A percentile compares a stretch with the other conserved stretches of the same genome.
These are phyloP conservation scores for Penicillium salamii DNA, from an alignment of 495 filamentous ascomycete species.

Conservation along the genomic window DNA sequence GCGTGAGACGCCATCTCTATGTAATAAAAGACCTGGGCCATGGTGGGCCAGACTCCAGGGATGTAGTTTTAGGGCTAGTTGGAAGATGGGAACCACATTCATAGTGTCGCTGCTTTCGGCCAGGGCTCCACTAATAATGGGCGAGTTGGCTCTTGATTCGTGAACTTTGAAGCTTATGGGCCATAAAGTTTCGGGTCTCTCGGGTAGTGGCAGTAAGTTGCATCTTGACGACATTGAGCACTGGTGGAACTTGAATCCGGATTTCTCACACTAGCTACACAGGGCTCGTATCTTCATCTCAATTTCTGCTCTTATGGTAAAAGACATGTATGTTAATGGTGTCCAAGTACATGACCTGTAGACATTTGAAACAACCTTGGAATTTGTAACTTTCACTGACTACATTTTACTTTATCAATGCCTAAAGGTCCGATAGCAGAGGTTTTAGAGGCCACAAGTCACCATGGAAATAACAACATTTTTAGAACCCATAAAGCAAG, in stretches of 20 bases:
- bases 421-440: too few species aligned
- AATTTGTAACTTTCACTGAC: too few species aligned
- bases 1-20: not conserved
- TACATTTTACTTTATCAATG: too few species aligned
- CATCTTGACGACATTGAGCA: conserved; percentile 5
- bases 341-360: too few species aligned
- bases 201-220: not conserved
- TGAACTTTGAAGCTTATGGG: conserved; percentile 1
- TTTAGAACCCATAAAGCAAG: too few species aligned
- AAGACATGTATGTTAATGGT: too few species aligned
- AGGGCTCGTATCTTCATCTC: too few species aligned
- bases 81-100: conserved; percentile 8
- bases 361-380: too few species aligned
- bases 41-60: conserved; percentile 15
- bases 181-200: conserved; percentile 13
- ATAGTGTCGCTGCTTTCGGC: conserved; percentile 15
- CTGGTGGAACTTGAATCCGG: not conserved
- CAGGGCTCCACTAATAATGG: not conserved
- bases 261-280: too few species aligned
- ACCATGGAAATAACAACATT: too few species aligned
- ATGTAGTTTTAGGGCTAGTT: conserved; percentile 2
- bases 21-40: conserved; percentile 5
- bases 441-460: too few species aligned
- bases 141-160: not conserved
- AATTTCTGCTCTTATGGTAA: too few species aligned